A percentile compares a stretch with the other conserved stretches of the same genome.
phyloP scores from a whole-genome alignment of 1,284 basidiomycete genomes.

The Coriolopsis trogii region DNA sequence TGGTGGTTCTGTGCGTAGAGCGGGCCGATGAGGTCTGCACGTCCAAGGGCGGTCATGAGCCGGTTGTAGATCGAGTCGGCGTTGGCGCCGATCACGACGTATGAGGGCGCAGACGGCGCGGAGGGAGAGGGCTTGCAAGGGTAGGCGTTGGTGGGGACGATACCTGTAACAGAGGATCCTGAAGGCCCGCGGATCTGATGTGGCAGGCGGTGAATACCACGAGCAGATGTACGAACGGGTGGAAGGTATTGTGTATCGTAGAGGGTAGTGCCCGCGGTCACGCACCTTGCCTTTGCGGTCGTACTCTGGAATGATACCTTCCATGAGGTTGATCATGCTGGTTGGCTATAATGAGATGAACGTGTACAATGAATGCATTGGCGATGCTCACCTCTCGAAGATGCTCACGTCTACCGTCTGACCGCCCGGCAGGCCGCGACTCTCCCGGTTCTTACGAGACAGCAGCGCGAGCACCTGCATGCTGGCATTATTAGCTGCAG shows the following conservation, averaged over 20 bases:
- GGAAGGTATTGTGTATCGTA: too few species aligned
- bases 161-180: conserved; percentile 72
- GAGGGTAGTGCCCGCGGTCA: too few species aligned
- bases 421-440: conserved; percentile 44
- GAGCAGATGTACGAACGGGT: not conserved
- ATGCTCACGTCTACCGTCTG: conserved; percentile 76
- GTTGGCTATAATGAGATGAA: not conserved
- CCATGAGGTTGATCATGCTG: conserved; percentile 77
- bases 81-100: conserved; percentile 72
- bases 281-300: conserved; percentile 66
- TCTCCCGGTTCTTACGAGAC: conserved; percentile 44
- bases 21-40: conserved; percentile 60
- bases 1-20: conserved; percentile 61
- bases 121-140: conserved; percentile 55
- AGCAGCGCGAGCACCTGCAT: conserved; percentile 73
- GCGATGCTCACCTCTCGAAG: conserved; percentile 57
- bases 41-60: conserved; percentile 61
- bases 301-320: conserved; percentile 76
- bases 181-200: conserved; percentile 67
- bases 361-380: not conserved
- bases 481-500: not conserved
- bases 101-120: conserved; percentile 47
- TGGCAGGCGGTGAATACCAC: not conserved
- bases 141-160: conserved; percentile 74
- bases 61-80: conserved; percentile 69